Evolutionary conservation across 1,284 basidiomycete species (phyloP).

Genomic region (Pyrrhoderma noxium): DNA sequence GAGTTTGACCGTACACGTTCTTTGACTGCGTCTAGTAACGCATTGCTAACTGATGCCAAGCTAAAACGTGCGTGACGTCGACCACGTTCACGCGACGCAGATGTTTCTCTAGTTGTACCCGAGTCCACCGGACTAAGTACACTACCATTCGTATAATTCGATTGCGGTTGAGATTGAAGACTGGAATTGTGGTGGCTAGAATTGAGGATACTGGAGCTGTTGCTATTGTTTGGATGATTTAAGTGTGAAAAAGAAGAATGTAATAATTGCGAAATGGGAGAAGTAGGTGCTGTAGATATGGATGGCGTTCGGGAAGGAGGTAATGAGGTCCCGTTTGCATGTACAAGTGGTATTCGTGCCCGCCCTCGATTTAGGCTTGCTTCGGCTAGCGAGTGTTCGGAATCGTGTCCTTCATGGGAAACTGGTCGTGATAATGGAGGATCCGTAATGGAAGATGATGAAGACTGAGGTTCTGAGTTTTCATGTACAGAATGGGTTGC

Average conservation of each 20-base stretch:
- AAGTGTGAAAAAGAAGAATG: neutral
- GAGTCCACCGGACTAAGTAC: slow-evolving; percentile 12
- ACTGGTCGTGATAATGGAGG: slow-evolving; percentile 11
- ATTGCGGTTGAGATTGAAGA: too few species aligned
- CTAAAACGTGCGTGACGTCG: slow-evolving; percentile 33
- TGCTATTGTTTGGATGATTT: slow-evolving; percentile 1
- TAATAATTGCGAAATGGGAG: slow-evolving; percentile 3
- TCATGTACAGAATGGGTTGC: slow-evolving; percentile 2
- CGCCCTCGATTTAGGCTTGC: slow-evolving; percentile 15
- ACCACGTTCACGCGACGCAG: slow-evolving; percentile 22
- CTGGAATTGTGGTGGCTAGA: neutral
- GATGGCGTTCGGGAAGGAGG: slow-evolving; percentile 14
- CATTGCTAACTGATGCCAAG: slow-evolving; percentile 30
- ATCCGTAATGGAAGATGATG: slow-evolving; percentile 12
- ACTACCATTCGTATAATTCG: too few species aligned
- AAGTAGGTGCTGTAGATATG: slow-evolving; percentile 9
- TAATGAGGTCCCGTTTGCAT: neutral
- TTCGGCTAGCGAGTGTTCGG: slow-evolving; percentile 6
- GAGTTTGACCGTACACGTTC: slow-evolving; percentile 38
- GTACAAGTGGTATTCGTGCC: neutral
- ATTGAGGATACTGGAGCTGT: slow-evolving; percentile 3
- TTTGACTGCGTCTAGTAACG: slow-evolving; percentile 34
- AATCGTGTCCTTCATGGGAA: slow-evolving; percentile 6
- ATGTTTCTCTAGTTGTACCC: neutral
- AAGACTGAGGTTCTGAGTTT: slow-evolving; percentile 7